Evolutionary conservation across 257 asterid species (phyloP), one percentile per base, ranked within the genome.

Genomic region (Lithospermum erythrorhizon): DNA sequence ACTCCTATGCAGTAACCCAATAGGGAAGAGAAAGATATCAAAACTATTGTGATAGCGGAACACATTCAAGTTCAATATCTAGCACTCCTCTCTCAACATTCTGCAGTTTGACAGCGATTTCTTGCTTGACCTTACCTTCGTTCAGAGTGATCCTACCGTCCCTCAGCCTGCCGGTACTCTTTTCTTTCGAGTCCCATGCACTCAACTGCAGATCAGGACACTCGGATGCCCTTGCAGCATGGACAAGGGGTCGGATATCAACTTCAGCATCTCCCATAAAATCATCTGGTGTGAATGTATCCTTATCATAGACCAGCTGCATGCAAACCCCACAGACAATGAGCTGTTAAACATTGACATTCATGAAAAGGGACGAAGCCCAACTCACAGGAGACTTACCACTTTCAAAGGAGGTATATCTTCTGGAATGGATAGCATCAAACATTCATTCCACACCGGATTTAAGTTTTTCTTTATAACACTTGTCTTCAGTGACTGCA

Each of bases 281-380:
- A 69, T 87, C 97, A 21, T 90, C 97, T 0, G 97, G 73, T 1
- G 94, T 78, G 76, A 89, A 89, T 4, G 86, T 89, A 61, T 89
- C 97, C 76, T 87, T 89, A 75, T 90, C 97, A 54, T 84, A 90
- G 14, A 90, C 97, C 58, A 78, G 72, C 97, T 89, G 85, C 67
- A 58, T 70, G 64, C 48, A 21, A 21, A 27, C 6, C 32, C 4
- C 32, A 27, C 29, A 5, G 7, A 59, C 48, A 35, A 10, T 10
- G 13, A 35, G 45, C 45, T 35, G 45, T 35, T 9, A 35, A 13
- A 10, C 45, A 35, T 7, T 10, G 14, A 6, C 45, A 35, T 35
- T 35, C 11, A 9, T 35, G 14, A 35, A 9, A 35, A 35, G 2
- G 45, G 45, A 35, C 2, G 14, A 35, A 35, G 1, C 37, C 9